These are phyloP conservation scores for Suhomyces bolitotheri DNA, from an alignment of 1,139 yeast species.

Conservation along the genomic window DNA sequence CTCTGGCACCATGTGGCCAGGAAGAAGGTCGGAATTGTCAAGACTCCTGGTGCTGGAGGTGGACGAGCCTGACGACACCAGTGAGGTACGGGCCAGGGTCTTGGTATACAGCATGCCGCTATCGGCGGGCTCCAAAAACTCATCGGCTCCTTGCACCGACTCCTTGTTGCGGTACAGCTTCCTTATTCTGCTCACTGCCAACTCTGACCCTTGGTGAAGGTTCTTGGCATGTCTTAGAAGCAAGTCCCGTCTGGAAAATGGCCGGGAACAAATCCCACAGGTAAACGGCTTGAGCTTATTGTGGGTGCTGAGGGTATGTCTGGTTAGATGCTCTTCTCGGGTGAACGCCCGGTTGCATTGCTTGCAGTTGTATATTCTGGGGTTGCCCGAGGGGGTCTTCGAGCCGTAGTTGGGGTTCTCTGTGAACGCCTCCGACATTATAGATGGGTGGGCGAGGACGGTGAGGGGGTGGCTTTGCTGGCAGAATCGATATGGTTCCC, in stretches of 20 bases:
- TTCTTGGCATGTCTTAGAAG: constrained; percentile 35
- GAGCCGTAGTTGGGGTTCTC: constrained; percentile 36
- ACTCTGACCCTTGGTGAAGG: constrained; percentile 34
- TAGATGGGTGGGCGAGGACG: background rate
- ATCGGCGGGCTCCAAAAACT: constrained; percentile 5
- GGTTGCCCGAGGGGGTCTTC: constrained; percentile 47
- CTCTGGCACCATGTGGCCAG: constrained; percentile 1
- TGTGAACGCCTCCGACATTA: constrained; percentile 4
- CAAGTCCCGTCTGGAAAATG: constrained; percentile 33
- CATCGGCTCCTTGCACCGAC: constrained; percentile 2
- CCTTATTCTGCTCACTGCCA: constrained; percentile 47
- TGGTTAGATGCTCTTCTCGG: constrained; percentile 48
- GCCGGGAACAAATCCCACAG: constrained; percentile 34
- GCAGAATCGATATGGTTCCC: no score
- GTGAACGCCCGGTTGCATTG: constrained; percentile 50
- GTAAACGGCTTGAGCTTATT: constrained; percentile 48
- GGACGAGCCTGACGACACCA: constrained; percentile 5
- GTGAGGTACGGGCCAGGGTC: constrained; percentile 1
- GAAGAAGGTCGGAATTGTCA: constrained; percentile 12
- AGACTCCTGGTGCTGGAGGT: constrained; percentile 11
- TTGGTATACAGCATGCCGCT: background rate
- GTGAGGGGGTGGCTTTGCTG: constrained; percentile 2
- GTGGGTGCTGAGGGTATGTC: constrained; percentile 48
- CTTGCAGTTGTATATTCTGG: constrained; percentile 44
- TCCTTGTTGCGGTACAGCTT: constrained; percentile 35